phyloP scores from a whole-genome alignment of 441 rosid species.

The Croton laevigatus region DNA sequence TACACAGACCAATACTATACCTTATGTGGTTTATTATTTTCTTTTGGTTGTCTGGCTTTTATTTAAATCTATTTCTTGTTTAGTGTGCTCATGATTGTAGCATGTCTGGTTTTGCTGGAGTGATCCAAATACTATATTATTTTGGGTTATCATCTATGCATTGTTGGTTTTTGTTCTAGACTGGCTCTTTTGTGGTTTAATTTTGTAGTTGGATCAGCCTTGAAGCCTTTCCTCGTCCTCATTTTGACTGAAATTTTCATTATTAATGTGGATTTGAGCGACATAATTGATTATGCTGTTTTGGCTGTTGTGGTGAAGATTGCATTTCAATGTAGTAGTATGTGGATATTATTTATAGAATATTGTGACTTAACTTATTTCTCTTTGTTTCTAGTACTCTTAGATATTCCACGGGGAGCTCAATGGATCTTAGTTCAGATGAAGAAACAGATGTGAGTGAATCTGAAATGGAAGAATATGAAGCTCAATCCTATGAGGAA shows the following conservation, averaged over 20 bases:
- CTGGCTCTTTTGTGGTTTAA: not conserved
- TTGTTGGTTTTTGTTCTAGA: not conserved
- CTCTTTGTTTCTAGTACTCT: conserved; percentile 14
- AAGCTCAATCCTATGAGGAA: conserved; percentile 50
- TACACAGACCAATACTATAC: not conserved
- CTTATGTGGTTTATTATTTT: not conserved
- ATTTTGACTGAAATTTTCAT: not conserved
- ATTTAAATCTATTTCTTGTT: not conserved
- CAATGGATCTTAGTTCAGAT: conserved; percentile 34
- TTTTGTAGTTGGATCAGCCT: not conserved
- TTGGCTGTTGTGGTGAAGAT: not conserved
- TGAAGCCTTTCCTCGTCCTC: not conserved
- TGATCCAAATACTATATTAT: not conserved
- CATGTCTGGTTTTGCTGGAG: not conserved
- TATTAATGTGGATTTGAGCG: not conserved
- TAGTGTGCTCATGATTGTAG: not conserved
- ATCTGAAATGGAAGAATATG: conserved; percentile 50
- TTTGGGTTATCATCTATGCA: not conserved
- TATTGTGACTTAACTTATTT: not conserved
- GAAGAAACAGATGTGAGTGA: conserved; percentile 50
- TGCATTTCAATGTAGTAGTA: not conserved
- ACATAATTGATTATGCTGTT: not conserved
- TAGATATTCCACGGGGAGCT: conserved; percentile 21
- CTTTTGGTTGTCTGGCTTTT: not conserved
- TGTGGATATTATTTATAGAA: not conserved